A percentile compares a stretch with the other conserved stretches of the same genome.
Evolutionary conservation across 2,329 filamentous ascomycete genomes (phyloP).

Genomic region (Macrophomina pseudophaseolina): DNA sequence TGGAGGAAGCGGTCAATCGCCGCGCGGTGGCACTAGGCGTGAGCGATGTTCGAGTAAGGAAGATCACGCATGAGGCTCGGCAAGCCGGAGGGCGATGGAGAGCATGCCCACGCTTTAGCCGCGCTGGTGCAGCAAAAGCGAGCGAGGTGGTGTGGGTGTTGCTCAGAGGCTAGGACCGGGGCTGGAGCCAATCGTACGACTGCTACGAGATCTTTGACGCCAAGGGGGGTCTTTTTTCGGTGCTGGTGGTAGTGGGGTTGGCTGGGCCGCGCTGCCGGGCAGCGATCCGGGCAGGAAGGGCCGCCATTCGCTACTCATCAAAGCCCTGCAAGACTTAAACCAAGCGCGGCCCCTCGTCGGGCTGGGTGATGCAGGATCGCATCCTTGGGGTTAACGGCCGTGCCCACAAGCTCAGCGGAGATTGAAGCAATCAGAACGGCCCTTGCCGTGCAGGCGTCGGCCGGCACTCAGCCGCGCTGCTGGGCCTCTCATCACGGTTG

Average conservation of each 20-base stretch:
- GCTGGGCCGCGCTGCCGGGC: slow-evolving; percentile 14
- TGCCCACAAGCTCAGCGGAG: slow-evolving; percentile 24
- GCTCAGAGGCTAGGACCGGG: slow-evolving; percentile 18
- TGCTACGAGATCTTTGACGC: no score
- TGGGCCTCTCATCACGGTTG: not conserved
- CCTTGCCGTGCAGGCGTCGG: slow-evolving; percentile 5
- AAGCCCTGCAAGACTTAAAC: slow-evolving; percentile 23
- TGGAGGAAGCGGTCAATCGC: slow-evolving; percentile 27
- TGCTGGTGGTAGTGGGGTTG: slow-evolving; percentile 20
- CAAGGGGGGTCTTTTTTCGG: not conserved
- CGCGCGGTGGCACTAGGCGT: slow-evolving; percentile 21
- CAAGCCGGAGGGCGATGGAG: slow-evolving; percentile 7
- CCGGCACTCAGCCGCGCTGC: slow-evolving; percentile 13
- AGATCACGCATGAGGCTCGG: slow-evolving; percentile 28
- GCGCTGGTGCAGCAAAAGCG: slow-evolving; percentile 22
- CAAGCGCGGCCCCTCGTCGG: slow-evolving; percentile 18
- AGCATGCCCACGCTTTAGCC: slow-evolving; percentile 22
- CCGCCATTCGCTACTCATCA: not conserved
- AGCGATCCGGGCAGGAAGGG: slow-evolving; percentile 23
- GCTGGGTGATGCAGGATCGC: slow-evolving; percentile 25
- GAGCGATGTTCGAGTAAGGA: slow-evolving; percentile 27
- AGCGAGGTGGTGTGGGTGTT: slow-evolving; percentile 18
- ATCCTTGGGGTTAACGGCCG: slow-evolving; percentile 26
- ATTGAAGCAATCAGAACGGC: slow-evolving; percentile 21
- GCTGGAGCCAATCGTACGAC: slow-evolving; percentile 16